A percentile compares a stretch with the other conserved stretches of the same genome.
phyloP scores from a whole-genome alignment of 805 yeast species.

The Candida maesae region DNA sequence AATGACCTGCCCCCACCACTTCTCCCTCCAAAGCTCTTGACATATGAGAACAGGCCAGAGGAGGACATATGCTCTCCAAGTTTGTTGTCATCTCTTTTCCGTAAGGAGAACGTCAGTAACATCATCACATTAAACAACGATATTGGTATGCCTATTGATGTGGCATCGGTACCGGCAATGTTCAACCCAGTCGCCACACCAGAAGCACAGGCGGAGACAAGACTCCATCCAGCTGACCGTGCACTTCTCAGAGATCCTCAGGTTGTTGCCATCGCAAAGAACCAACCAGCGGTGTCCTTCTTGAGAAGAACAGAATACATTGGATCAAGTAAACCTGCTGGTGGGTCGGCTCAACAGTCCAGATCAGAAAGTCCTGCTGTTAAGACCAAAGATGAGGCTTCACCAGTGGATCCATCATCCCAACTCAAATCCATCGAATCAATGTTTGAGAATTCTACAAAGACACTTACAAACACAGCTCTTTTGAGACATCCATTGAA shows the following conservation, averaged over 20 bases:
- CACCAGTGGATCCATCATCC: slow-evolving; percentile 54
- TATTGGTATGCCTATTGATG: slow-evolving; percentile 75
- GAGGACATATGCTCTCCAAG: slow-evolving; percentile 47
- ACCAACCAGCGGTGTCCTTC: slow-evolving; percentile 57
- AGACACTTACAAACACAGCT: slow-evolving; percentile 38
- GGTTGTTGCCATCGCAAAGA: slow-evolving; percentile 31
- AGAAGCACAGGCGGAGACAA: neutral
- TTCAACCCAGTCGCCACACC: slow-evolving; percentile 44
- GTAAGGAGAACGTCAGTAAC: slow-evolving; percentile 62
- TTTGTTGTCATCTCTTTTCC: slow-evolving; percentile 65
- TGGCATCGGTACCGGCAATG: slow-evolving; percentile 60
- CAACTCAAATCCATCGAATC: slow-evolving; percentile 71
- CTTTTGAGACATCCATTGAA: slow-evolving; percentile 74
- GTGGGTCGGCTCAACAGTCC: slow-evolving; percentile 6
- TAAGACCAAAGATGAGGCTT: slow-evolving; percentile 32
- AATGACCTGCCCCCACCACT: slow-evolving; percentile 93
- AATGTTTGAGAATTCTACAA: slow-evolving; percentile 64
- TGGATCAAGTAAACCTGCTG: slow-evolving; percentile 11
- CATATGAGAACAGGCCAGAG: slow-evolving; percentile 39
- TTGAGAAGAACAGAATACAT: slow-evolving; percentile 93
- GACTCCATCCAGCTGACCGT: slow-evolving; percentile 73
- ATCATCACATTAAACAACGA: slow-evolving; percentile 56
- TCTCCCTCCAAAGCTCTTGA: slow-evolving; percentile 79
- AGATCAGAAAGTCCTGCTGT: slow-evolving; percentile 17
- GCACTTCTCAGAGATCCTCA: slow-evolving; percentile 78